Evolutionary conservation across 176 grass and related monocot species (phyloP).

Genomic region (Oryza australiensis): DNA sequence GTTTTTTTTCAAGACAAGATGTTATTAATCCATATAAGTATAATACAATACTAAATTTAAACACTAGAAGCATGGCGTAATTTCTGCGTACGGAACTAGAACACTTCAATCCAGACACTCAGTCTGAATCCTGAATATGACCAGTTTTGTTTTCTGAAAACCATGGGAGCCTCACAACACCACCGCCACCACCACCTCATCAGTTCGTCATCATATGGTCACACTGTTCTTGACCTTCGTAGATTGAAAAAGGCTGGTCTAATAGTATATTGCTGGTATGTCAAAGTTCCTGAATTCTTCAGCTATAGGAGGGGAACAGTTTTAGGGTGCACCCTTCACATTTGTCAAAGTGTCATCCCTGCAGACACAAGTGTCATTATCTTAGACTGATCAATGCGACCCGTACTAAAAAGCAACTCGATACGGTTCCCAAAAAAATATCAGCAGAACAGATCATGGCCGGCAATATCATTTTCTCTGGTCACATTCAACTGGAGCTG

Average conservation of each 20-base stretch:
- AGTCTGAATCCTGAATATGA: background rate
- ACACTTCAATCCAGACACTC: background rate
- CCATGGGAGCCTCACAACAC: background rate
- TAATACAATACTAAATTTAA: background rate
- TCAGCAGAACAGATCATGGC: background rate
- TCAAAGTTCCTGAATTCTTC: background rate
- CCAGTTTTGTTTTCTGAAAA: background rate
- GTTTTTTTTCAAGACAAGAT: background rate
- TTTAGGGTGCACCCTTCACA: background rate
- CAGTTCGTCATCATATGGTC: constrained; percentile 25
- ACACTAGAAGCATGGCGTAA: background rate
- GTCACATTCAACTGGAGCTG: background rate
- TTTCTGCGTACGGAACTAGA: background rate
- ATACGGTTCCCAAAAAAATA: background rate
- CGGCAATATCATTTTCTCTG: background rate
- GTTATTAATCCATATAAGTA: background rate
- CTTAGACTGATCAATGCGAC: background rate
- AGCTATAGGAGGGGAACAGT: background rate
- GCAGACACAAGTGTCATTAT: background rate
- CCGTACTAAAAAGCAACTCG: background rate
- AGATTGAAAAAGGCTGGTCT: background rate
- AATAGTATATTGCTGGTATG: background rate
- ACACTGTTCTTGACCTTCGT: background rate
- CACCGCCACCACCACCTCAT: background rate
- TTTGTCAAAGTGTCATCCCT: background rate